Conservation (phyloP, 108 stramenopile genomes). For the Conticribra guillardii region DNA sequence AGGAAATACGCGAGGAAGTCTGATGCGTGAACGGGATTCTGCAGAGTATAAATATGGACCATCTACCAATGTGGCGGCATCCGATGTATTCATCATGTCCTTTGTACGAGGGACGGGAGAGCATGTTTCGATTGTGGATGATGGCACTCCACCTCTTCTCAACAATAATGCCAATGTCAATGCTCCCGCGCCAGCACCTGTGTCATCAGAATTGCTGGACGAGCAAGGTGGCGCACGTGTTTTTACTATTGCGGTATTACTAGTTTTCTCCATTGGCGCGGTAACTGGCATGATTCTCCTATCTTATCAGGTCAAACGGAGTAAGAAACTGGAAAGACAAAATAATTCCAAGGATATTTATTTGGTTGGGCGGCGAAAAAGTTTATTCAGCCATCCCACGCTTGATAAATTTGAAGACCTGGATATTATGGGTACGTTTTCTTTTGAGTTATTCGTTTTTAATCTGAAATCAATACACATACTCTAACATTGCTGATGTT, state of each 20-base stretch:
- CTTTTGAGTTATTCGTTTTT: too few relatives aligned
- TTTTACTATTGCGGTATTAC: background rate
- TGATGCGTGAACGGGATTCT: slow-evolving; percentile 45
- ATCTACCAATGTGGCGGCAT: slow-evolving; percentile 23
- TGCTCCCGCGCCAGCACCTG: background rate
- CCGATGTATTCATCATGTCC: slow-evolving; percentile 62
- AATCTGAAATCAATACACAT: too few relatives aligned
- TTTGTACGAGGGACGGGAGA: slow-evolving; percentile 43
- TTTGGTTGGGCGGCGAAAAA: slow-evolving; percentile 12
- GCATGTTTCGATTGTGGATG: slow-evolving; percentile 31
- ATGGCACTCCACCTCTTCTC: slow-evolving; percentile 4
- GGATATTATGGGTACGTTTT: slow-evolving; percentile 21
- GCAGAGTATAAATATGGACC: slow-evolving; percentile 40
- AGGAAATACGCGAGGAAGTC: slow-evolving; percentile 56
- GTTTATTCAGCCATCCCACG: background rate
- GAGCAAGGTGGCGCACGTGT: background rate
- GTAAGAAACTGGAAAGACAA: slow-evolving; percentile 3
- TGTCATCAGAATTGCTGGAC: too few relatives aligned
- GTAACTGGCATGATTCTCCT: slow-evolving; percentile 3
- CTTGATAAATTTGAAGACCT: slow-evolving; percentile 24
- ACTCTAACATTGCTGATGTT: too few relatives aligned
- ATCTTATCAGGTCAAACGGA: slow-evolving; percentile 1
- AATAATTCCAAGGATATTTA: slow-evolving; percentile 11
- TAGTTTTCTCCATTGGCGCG: background rate
- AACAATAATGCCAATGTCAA: slow-evolving; percentile 6